Percentiles rank a stretch among this genome's conserved stretches.
Evolutionary conservation across 2,329 filamentous ascomycete genomes (phyloP).

Genomic region (Calonectria multiphialidica): DNA sequence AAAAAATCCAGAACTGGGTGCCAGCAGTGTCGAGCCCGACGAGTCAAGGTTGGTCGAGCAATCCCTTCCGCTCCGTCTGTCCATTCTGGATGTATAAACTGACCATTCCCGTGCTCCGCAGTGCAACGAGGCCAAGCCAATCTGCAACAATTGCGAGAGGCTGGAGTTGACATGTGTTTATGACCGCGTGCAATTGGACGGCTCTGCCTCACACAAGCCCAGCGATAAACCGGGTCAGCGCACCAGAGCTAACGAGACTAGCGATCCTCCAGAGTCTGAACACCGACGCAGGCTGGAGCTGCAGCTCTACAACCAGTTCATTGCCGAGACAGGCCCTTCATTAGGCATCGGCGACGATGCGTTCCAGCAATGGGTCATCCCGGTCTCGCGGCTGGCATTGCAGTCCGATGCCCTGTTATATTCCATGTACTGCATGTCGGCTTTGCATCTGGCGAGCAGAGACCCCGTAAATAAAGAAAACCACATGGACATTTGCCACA

Average conservation of each 20-base stretch:
- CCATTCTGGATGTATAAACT: not conserved
- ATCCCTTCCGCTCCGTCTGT: no score
- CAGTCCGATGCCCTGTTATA: constrained; percentile 10
- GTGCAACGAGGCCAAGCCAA: constrained; percentile 24
- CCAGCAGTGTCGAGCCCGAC: constrained; percentile 21
- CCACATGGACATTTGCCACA: constrained; percentile 6
- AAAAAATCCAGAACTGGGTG: constrained; percentile 25
- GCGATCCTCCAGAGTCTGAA: constrained; percentile 19
- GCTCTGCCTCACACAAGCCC: not conserved
- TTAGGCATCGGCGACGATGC: not conserved
- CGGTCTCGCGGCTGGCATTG: not conserved
- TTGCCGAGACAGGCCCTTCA: constrained; percentile 11
- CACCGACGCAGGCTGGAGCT: constrained; percentile 20
- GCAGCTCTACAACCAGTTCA: constrained; percentile 10
- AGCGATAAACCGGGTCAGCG: not conserved
- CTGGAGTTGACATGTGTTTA: constrained; percentile 18
- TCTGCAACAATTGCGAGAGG: constrained; percentile 13
- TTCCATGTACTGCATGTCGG: constrained; percentile 17
- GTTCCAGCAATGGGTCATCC: not conserved
- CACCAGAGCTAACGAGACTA: not conserved
- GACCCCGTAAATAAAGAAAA: constrained; percentile 6
- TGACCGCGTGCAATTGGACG: constrained; percentile 1
- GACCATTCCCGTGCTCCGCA: not conserved
- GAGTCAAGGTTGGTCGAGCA: constrained; percentile 15
- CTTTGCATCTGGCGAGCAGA: not conserved